phyloP scores from a whole-genome alignment of 2,329 filamentous ascomycete species.

The Phyllosticta citribraziliensis region DNA sequence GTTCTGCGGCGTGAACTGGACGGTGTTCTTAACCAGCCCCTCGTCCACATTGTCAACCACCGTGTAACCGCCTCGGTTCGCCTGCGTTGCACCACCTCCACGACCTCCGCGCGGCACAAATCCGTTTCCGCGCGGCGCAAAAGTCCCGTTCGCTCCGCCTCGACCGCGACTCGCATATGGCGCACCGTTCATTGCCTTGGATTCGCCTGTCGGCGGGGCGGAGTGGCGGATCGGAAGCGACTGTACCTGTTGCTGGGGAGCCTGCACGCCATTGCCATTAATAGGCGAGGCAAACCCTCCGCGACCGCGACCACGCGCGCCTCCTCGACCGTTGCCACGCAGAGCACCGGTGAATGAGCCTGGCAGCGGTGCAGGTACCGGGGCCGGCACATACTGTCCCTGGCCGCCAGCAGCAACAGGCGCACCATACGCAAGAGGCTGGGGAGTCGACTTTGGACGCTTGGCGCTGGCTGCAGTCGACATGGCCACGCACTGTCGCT shows the following conservation, averaged over 20 bases:
- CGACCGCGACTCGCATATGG: conserved; percentile 21
- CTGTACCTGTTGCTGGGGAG: conserved; percentile 17
- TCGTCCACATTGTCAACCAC: conserved; percentile 41
- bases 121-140: conserved; percentile 21
- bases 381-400: conserved; percentile 50
- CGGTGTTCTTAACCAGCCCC: conserved; percentile 47
- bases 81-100: conserved; percentile 17
- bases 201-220: conserved; percentile 16
- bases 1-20: conserved; percentile 44
- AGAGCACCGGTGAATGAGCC: conserved; percentile 51
- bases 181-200: background rate
- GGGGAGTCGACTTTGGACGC: conserved; percentile 37
- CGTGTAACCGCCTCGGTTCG: conserved; percentile 35
- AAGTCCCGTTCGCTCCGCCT: conserved; percentile 21
- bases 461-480: conserved; percentile 50
- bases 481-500: conserved; percentile 67
- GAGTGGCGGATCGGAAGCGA: conserved; percentile 29
- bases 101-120: conserved; percentile 32
- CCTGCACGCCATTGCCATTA: conserved; percentile 18
- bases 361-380: conserved; percentile 46
- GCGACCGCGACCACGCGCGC: conserved; percentile 30
- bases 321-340: conserved; percentile 32
- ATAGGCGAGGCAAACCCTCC: conserved; percentile 25
- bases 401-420: conserved; percentile 36
- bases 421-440: conserved; percentile 48